Base-by-base conservation (phyloP, 305 asterid species). In the Fraxinus dipetala region DNA sequence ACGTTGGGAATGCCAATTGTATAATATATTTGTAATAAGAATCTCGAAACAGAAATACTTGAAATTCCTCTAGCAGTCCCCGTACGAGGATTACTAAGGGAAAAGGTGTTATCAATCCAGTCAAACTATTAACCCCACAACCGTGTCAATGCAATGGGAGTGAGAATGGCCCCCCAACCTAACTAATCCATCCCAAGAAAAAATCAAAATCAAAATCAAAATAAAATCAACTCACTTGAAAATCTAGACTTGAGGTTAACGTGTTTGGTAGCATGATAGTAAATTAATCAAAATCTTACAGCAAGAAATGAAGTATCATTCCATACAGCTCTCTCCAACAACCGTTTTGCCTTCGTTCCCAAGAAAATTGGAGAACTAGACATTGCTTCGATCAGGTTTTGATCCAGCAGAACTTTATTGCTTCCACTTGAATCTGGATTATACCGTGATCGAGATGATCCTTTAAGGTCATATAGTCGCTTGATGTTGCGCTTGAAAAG, bases 221-320 rank as follows among this genome's bases (percentile, higher is more conserved):
- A 20, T 16, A 8, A 63, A 61, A 7, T 61, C 22, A 65, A 26
- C n/a, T 35, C 35, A 65, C 11, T 1, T 22, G n/a, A 24, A 20
- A 65, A 65, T 65, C 18, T 24, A 65, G 73, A 26, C 30, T 65
- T 10, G 16, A 26, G 35, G 73, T 65, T 10, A 65, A 13, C 34
- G 13, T 2, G 30, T 10, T 24, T 63, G 34, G n/a, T 59, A 18
- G 22, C 32, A 63, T 63, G 32, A 63, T 16, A 8, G 76, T 75
- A 84, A 81, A 43, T 74, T 3, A 77, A 36, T 81, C 40, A 70
- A 85, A n/a, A 88, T 79, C 94, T 94, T 91, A 94, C 97, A 48
- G 97, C 97, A 79, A 94, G 97, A 91, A 94, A 93, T 40, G 95
- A 86, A 77, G 98, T 94, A 87, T 94, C 96, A 40, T 94, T 94